Percentiles rank a stretch among this genome's conserved stretches.
These are phyloP conservation scores for Epithele typhae DNA, from an alignment of 768 basidiomycete genomes.

Conservation along the genomic window DNA sequence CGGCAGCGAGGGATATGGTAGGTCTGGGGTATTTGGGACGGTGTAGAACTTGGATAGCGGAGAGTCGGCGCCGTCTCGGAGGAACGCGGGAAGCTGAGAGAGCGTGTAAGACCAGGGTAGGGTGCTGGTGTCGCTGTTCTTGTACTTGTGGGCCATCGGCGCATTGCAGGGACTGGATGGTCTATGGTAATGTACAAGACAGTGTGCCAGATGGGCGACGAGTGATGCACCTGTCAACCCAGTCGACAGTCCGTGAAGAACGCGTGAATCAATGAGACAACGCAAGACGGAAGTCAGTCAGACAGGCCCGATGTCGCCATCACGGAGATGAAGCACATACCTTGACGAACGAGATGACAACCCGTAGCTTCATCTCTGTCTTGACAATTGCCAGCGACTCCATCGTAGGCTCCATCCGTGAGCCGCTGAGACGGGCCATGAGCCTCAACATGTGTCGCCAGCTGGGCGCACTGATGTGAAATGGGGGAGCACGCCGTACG, in stretches of 20 bases:
- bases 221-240: slow-evolving; percentile 65
- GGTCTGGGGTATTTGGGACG: slow-evolving; percentile 53
- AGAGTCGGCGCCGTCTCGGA: slow-evolving; percentile 62
- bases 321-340: slow-evolving; percentile 33
- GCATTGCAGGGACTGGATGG: slow-evolving; percentile 49
- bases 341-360: slow-evolving; percentile 76
- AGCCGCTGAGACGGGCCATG: slow-evolving; percentile 68
- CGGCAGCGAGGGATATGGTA: slow-evolving; percentile 68
- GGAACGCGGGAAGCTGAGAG: slow-evolving; percentile 52
- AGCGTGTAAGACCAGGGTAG: slow-evolving; percentile 73
- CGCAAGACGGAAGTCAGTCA: neutral
- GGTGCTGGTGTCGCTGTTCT: slow-evolving; percentile 54
- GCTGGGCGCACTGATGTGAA: slow-evolving; percentile 69
- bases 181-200: slow-evolving; percentile 78
- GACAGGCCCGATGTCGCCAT: neutral
- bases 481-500: slow-evolving; percentile 63
- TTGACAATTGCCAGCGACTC: slow-evolving; percentile 60
- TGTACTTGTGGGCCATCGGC: slow-evolving; percentile 43
- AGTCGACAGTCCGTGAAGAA: neutral
- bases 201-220: slow-evolving; percentile 63
- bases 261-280: too few relatives aligned
- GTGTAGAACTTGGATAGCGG: slow-evolving; percentile 65
- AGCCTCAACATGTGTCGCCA: slow-evolving; percentile 74
- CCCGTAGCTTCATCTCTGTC: slow-evolving; percentile 56
- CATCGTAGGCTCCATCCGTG: slow-evolving; percentile 65